These are phyloP conservation scores for Teunomyces stri DNA, from an alignment of 805 yeast species.

Conservation along the genomic window DNA sequence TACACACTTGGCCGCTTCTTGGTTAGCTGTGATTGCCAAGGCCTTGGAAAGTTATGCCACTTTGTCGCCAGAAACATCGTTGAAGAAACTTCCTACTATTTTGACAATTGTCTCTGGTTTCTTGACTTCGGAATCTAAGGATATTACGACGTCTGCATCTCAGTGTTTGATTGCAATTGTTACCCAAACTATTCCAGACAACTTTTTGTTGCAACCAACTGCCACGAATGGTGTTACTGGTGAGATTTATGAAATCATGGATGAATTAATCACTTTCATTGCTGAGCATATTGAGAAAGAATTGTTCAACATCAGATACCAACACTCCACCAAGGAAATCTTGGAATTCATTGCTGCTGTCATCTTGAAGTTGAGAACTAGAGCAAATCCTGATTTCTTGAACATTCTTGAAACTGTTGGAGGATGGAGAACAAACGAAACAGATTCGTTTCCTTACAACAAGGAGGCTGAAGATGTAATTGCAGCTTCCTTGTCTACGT, in stretches of 20 bases:
- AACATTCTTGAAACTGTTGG: constrained; percentile 72
- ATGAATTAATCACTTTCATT: constrained; percentile 50
- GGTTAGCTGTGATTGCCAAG: constrained; percentile 93
- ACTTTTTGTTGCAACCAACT: constrained; percentile 53
- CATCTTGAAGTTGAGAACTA: constrained; percentile 59
- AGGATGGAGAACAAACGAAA: constrained; percentile 79
- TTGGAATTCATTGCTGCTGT: constrained; percentile 64
- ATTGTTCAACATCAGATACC: constrained; percentile 69
- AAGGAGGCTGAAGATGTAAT: constrained; percentile 78
- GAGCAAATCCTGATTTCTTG: constrained; percentile 70
- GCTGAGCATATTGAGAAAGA: constrained; percentile 53
- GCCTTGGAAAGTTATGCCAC: constrained; percentile 49
- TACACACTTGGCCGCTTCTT: constrained; percentile 82
- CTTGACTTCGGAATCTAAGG: constrained; percentile 61
- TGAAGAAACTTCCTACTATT: constrained; percentile 52
- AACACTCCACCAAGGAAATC: constrained; percentile 71
- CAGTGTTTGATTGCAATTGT: constrained; percentile 82
- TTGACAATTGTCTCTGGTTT: constrained; percentile 55
- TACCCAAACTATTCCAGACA: constrained; percentile 64
- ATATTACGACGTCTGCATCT: constrained; percentile 72
- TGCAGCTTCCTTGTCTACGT: constrained; percentile 69
- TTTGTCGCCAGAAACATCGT: constrained; percentile 42
- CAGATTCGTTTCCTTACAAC: constrained; percentile 62
- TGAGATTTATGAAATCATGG: constrained; percentile 54
- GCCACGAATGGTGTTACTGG: constrained; percentile 37